These are phyloP conservation scores for Ceratocystis ficicola DNA, from an alignment of 2,329 filamentous ascomycete species.

Conservation along the genomic window DNA sequence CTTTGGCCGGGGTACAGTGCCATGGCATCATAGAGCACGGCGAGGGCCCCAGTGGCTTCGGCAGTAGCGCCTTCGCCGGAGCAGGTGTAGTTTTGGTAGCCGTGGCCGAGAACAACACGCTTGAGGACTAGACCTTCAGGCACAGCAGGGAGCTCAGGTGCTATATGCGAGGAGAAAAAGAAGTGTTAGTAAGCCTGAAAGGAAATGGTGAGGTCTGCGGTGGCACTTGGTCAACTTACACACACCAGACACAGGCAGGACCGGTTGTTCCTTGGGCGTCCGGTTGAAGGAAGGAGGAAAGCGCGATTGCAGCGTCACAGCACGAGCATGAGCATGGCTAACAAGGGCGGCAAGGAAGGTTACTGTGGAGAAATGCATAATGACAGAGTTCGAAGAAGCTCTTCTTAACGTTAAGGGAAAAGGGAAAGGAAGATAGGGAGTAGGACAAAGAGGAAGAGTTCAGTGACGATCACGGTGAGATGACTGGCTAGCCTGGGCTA, in stretches of 20 bases:
- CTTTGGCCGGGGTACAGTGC: conserved; percentile 38
- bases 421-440: neutral
- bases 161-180: neutral
- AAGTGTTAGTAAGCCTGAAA: conserved; percentile 19
- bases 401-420: neutral
- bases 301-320: neutral
- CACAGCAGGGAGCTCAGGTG: conserved; percentile 35
- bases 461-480: neutral
- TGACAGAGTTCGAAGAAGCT: too few relatives aligned
- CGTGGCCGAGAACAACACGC: conserved; percentile 49
- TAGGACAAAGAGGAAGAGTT: neutral
- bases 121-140: conserved; percentile 34
- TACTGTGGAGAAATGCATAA: conserved; percentile 4
- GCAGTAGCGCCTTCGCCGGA: conserved; percentile 1
- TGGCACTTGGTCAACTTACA: conserved; percentile 5
- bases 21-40: conserved; percentile 48
- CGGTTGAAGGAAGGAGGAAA: conserved; percentile 1
- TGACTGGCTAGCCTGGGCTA: neutral
- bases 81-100: conserved; percentile 50
- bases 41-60: conserved; percentile 36
- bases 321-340: neutral
- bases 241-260: conserved; percentile 6
- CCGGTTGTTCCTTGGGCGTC: neutral
- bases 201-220: neutral
- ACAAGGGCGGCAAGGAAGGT: neutral